phyloP scores from a whole-genome alignment of 2,329 filamentous ascomycete genomes.

The Boeremia exigua region DNA sequence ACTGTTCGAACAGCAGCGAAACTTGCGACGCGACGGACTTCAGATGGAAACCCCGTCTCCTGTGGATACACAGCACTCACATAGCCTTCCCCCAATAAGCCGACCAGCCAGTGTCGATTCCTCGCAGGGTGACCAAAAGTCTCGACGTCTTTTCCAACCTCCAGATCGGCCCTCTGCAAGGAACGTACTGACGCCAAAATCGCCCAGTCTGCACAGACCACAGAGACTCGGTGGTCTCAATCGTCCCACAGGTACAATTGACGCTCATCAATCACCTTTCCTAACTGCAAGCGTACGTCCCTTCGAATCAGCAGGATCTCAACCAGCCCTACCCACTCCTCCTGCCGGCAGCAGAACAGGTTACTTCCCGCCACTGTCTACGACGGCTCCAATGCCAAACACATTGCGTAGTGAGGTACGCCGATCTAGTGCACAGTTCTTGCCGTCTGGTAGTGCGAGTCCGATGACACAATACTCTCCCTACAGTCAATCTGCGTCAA shows the following conservation, averaged over 20 bases:
- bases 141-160: slow-evolving; percentile 34
- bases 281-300: slow-evolving; percentile 50
- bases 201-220: slow-evolving; percentile 59
- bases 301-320: slow-evolving; percentile 52
- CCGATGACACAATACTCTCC: slow-evolving; percentile 55
- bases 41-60: slow-evolving; percentile 53
- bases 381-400: slow-evolving; percentile 42
- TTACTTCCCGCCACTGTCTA: slow-evolving; percentile 42
- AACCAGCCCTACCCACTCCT: slow-evolving; percentile 57
- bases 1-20: slow-evolving; percentile 36
- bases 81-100: slow-evolving; percentile 44
- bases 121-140: slow-evolving; percentile 30
- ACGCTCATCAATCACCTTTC: slow-evolving; percentile 58
- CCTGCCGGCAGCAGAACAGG: slow-evolving; percentile 45
- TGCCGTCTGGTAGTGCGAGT: slow-evolving; percentile 52
- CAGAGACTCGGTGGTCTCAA: slow-evolving; percentile 57
- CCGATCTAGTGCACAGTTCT: slow-evolving; percentile 46
- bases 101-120: slow-evolving; percentile 45
- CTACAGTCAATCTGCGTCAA: slow-evolving; percentile 42
- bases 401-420: slow-evolving; percentile 33
- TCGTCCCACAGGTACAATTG: slow-evolving; percentile 54
- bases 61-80: slow-evolving; percentile 45
- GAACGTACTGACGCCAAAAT: slow-evolving; percentile 64
- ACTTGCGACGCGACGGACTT: slow-evolving; percentile 50
- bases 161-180: slow-evolving; percentile 45